Evolutionary conservation across 2,329 filamentous ascomycete species (phyloP).

Genomic region (Monilinia fructigena): DNA sequence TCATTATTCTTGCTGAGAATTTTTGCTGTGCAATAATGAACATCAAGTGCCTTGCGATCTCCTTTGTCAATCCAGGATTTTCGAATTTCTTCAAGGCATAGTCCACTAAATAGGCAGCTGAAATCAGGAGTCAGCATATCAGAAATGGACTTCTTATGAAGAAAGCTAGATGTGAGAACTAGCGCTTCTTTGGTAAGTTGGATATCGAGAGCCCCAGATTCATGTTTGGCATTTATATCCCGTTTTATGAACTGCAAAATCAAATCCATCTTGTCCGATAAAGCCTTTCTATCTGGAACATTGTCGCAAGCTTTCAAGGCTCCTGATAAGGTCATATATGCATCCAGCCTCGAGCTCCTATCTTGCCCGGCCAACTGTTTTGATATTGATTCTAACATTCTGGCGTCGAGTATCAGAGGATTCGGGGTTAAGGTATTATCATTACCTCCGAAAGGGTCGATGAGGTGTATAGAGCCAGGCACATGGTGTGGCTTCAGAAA

Average conservation of each 20-base stretch:
- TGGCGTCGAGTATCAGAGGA: conserved; percentile 44
- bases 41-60: conserved; percentile 75
- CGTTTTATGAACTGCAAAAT: conserved; percentile 81
- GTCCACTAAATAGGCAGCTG: conserved; percentile 72
- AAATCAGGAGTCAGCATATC: conserved; percentile 75
- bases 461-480: conserved; percentile 35
- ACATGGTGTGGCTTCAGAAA: conserved; percentile 69
- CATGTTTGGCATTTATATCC: conserved; percentile 66
- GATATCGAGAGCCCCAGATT: conserved; percentile 58
- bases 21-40: conserved; percentile 77
- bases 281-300: conserved; percentile 69
- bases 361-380: conserved; percentile 77
- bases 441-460: conserved; percentile 52
- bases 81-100: conserved; percentile 73
- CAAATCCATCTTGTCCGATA: conserved; percentile 72
- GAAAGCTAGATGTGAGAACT: conserved; percentile 72
- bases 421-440: conserved; percentile 5
- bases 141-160: conserved; percentile 71
- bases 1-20: conserved; percentile 74
- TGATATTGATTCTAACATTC: conserved; percentile 82
- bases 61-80: conserved; percentile 68
- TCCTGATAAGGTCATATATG: conserved; percentile 76
- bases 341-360: conserved; percentile 72
- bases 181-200: conserved; percentile 76
- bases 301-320: conserved; percentile 80